Evolutionary conservation across 1,139 yeast species (phyloP).

Genomic region (Meyerozyma smithsonii): DNA sequence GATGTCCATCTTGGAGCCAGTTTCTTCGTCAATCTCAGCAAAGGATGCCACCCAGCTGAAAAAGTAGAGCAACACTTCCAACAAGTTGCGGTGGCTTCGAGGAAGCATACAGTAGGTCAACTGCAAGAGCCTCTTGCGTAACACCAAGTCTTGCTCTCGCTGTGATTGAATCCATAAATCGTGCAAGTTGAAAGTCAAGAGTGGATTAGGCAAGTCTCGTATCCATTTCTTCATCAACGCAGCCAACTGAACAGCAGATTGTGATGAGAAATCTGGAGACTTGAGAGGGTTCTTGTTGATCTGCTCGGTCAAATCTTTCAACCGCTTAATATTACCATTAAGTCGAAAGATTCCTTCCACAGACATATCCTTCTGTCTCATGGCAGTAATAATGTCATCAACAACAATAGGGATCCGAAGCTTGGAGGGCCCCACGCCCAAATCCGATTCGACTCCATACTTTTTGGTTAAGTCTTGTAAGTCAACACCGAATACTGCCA

Average conservation of each 20-base stretch:
- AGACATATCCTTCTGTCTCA: slow-evolving; percentile 91
- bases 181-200: slow-evolving; percentile 72
- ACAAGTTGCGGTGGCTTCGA: slow-evolving; percentile 71
- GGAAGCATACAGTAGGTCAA: slow-evolving; percentile 80
- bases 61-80: slow-evolving; percentile 83
- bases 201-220: slow-evolving; percentile 89
- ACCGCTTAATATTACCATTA: slow-evolving; percentile 87
- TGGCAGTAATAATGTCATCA: slow-evolving; percentile 79
- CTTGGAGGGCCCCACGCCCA: slow-evolving; percentile 82
- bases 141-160: slow-evolving; percentile 42
- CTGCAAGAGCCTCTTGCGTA: slow-evolving; percentile 57
- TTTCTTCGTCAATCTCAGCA: slow-evolving; percentile 79
- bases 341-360: slow-evolving; percentile 95
- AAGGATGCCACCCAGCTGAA: slow-evolving; percentile 96
- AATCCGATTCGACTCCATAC: slow-evolving; percentile 81
- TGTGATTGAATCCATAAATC: slow-evolving; percentile 82
- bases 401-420: slow-evolving; percentile 80
- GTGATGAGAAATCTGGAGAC: slow-evolving; percentile 68
- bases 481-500: slow-evolving; percentile 73
- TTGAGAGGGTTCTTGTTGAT: slow-evolving; percentile 73
- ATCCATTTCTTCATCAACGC: slow-evolving; percentile 89
- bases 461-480: slow-evolving; percentile 65
- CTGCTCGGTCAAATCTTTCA: slow-evolving; percentile 68
- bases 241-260: slow-evolving; percentile 88
- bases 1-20: slow-evolving; percentile 95